Evolutionary conservation across 73 alveolate species (phyloP).

Genomic region (Effrenium voratum): DNA sequence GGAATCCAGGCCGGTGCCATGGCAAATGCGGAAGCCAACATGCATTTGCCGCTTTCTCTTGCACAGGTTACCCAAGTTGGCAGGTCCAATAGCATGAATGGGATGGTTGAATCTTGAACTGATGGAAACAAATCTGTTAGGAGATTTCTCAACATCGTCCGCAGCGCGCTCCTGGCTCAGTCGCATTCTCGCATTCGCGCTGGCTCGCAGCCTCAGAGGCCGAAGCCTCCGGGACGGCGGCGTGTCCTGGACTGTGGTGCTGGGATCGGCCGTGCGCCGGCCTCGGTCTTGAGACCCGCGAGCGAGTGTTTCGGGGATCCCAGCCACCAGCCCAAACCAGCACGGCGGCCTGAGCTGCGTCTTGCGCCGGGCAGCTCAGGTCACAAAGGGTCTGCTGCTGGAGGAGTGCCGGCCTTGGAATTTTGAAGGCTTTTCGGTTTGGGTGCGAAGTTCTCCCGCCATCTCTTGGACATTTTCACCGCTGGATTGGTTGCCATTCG

Average conservation of each 20-base stretch:
- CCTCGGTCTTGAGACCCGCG: no score
- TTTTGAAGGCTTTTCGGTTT: no score
- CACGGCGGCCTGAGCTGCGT: no score
- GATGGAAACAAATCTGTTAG: neutral
- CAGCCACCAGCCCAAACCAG: no score
- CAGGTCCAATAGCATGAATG: no score
- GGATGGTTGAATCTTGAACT: no score
- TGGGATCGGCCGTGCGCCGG: constrained; percentile 52
- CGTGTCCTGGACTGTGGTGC: constrained; percentile 68
- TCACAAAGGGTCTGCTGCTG: constrained; percentile 37
- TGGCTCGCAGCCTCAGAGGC: neutral
- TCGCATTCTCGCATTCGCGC: neutral
- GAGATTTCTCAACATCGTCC: neutral
- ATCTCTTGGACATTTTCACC: neutral
- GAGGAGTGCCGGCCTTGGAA: neutral
- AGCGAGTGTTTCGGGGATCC: no score
- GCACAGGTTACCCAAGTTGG: no score
- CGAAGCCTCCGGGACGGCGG: constrained; percentile 10
- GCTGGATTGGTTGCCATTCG: neutral
- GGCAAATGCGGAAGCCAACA: no score
- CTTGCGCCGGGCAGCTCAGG: constrained; percentile 10
- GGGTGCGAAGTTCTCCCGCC: neutral
- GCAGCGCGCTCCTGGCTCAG: neutral
- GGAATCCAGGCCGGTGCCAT: constrained; percentile 53
- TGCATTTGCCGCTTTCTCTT: no score